Base-by-base conservation (phyloP, 2,329 filamentous ascomycete genomes). In the Epichloe gansuensis region DNA sequence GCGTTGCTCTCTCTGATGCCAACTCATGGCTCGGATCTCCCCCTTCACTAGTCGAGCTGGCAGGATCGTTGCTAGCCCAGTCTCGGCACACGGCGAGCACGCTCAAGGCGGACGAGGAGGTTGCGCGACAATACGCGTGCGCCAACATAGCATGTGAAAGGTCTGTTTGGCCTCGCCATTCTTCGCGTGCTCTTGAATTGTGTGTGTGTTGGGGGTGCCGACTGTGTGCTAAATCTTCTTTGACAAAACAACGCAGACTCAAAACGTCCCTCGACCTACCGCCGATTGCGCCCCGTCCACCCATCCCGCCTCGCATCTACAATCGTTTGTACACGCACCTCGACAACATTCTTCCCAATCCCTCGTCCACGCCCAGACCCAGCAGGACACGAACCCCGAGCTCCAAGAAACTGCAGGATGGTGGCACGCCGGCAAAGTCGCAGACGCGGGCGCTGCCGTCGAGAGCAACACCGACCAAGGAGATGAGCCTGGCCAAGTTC, bases 101-200 rank as follows among this genome's bases (percentile, higher is more conserved):
- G 15, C 74, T 96, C 51, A 94, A 90, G 65, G 77, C 83, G 3
- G 88, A 94, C 52, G 90, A 95, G 66, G 91, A 96, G 66, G 82
- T 93, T 58, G 88, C 85, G n/a, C 79, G 91, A 21, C 77, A 80
- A 4, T 93, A 93, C 66, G 86, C 85, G 4, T 95, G 90, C 65
- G 86, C 88, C 13, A 85, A 95, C 68, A 79, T 98, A 55, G 93
- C 93, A 21, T 97, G 91, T 64, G 88, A 91, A 60, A 81, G 88
- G 86, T 88, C 17, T 13, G 53, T 47, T 46, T 39, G 5, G 8
- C 41, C 28, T 9, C 28, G 23, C 15, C 15, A 11, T 8, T 43
- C 13, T 21, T 43, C n/a, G 21, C 15, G 35, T 15, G 25, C 12
- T 23, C 21, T 5, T 70, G 45, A 60, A 3, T 3, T 15, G 4